phyloP scores from a whole-genome alignment of 2,329 filamentous ascomycete species.

The Fusarium mundagurra region DNA sequence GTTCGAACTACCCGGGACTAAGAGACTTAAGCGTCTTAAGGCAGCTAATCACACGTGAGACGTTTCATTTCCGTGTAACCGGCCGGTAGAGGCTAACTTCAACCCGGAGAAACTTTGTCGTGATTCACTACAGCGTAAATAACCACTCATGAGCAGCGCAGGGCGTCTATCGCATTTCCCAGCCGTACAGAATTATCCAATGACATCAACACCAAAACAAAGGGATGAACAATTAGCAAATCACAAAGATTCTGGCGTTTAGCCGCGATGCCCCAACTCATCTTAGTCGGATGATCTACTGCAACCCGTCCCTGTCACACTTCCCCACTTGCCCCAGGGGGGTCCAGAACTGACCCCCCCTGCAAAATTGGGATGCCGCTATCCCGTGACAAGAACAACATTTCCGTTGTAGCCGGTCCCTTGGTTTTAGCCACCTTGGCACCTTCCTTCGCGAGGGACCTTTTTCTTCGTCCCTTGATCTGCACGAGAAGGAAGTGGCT shows the following conservation, averaged over 20 bases:
- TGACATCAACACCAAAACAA: background rate
- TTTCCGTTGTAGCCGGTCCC: background rate
- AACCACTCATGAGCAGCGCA: accelerated
- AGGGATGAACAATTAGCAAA: background rate
- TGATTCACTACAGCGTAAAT: accelerated
- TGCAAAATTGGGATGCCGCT: background rate
- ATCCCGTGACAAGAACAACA: background rate
- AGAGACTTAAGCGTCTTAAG: accelerated
- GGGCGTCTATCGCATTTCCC: accelerated
- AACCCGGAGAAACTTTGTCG: background rate
- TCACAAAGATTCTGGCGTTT: background rate
- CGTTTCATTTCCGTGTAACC: background rate
- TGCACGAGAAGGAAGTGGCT: background rate
- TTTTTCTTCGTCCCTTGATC: background rate
- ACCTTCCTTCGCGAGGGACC: background rate
- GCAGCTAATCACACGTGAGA: background rate
- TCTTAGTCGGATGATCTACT: background rate
- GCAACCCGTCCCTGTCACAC: background rate
- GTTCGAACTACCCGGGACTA: background rate
- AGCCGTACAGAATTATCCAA: background rate
- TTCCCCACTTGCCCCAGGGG: background rate
- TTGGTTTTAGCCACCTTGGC: background rate
- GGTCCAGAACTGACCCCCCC: background rate
- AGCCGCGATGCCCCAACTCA: background rate
- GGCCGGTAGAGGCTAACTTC: background rate